Base-by-base conservation (phyloP, 805 yeast genomes). In the Starmerella gropengiesseri region DNA sequence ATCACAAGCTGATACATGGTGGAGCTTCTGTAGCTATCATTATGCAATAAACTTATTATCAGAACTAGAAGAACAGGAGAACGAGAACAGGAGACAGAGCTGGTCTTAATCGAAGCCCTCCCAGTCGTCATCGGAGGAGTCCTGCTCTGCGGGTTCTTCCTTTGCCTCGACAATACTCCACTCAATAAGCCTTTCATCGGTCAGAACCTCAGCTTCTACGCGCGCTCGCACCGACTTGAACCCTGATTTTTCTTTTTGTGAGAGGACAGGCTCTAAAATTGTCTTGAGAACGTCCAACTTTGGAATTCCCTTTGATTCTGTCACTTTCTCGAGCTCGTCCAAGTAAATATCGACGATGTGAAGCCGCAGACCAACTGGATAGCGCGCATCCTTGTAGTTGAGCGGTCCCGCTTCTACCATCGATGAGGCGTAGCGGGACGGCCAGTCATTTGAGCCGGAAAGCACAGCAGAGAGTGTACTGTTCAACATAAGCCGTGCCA, bases 311-410 rank as follows among this genome's bases (percentile, higher is more conserved):
- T 60, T 68, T 28, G 65, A 69, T 48, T 74, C 74, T 43, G 79
- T 58, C 2, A 78, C 73, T 48, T 70, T 71, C 55, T 81, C 94
- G 46, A 89, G 63, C 62, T 89, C 98, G 53, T 86, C 96, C 29
- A 82, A 60, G 58, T 75, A 77, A 6, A 91, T 75, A 62, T 91
- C 97, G 47, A 82, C 70, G 31, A 89, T 61, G 64, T 89, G 98
- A 59, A 81, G 75, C 14, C 94, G 78, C 40, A 91, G 70, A 19
- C 91, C 91, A 51, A 72, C 73, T 33, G 93, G 79, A 19, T 77
- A 66, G 49, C 72, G 70, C 29, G 62, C 59, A 49, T 74, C 77
- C 5, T 78, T 81, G 48, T 78, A 72, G 32, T 56, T 55, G 36
- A 62, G 40, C 1, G 65, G 59, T 11, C 54, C 54, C 13, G 54